Evolutionary conservation across 495 filamentous ascomycete species (phyloP).

Genomic region (Penicillium desertorum): DNA sequence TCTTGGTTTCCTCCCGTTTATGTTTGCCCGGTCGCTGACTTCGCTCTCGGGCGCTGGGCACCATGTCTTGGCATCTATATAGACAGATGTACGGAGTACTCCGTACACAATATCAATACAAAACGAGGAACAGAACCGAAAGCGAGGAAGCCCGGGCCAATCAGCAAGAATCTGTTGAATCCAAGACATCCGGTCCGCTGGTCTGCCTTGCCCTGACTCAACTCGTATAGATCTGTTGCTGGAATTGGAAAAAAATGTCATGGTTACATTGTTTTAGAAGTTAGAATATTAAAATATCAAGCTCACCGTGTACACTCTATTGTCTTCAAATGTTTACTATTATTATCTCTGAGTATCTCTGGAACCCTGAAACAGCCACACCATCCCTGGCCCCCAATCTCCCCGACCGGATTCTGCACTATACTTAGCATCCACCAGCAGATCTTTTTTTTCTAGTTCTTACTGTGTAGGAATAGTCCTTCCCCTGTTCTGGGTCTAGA

Average conservation of each 20-base stretch:
- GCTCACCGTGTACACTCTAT: neutral
- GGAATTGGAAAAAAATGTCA: neutral
- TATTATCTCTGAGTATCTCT: neutral
- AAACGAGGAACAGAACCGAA: neutral
- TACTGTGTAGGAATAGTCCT: neutral
- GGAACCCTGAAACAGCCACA: conserved; percentile 1
- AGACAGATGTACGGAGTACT: neutral
- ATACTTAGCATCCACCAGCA: conserved; percentile 6
- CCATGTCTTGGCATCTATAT: neutral
- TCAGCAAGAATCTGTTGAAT: neutral
- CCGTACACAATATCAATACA: neutral
- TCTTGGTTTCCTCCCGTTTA: neutral
- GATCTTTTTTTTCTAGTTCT: conserved; percentile 1
- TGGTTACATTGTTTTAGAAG: neutral
- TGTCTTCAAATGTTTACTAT: neutral
- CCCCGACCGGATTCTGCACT: neutral
- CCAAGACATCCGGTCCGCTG: conserved; percentile 2
- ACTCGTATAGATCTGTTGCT: conserved; percentile 3
- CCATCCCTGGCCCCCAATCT: conserved; percentile 5
- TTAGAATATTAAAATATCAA: neutral
- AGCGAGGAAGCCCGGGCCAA: neutral
- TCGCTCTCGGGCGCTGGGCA: conserved; percentile 10
- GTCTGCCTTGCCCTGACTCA: conserved; percentile 12
- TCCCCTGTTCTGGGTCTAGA: neutral
- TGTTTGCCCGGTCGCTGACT: neutral